Base-by-base conservation (phyloP, 1,284 basidiomycete genomes). In the Anthracocystis walkeri region DNA sequence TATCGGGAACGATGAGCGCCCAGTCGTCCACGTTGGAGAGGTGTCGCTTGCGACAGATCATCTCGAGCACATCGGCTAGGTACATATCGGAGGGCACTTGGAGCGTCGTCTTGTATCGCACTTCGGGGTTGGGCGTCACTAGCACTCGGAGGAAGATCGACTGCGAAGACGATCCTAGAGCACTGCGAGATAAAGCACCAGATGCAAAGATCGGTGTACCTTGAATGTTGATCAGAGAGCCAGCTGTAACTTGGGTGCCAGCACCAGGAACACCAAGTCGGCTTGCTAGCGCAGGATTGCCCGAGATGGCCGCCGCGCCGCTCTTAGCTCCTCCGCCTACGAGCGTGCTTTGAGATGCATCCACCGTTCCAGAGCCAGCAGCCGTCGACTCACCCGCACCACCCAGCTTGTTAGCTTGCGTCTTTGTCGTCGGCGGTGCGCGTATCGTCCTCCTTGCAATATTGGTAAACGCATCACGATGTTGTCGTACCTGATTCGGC, bases 41-140 rank as follows among this genome's bases (percentile, higher is more conserved):
- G 27, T 80, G 74, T 12, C 80, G 69, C 61, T 82, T 81, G 29
- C 77, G 64, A 62, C 84, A 83, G 23, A 83, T 75, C 70, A 77
- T 75, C 77, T 97, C 95, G 41, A 98, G 89, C 0, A 95, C 93
- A 85, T 99, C 95, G 61, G 94, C 93, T 89, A 98, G 92, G 86
- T 97, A 99, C 91, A 94, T 97, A n/a, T 93, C 94, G 16, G 72
- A 73, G 3, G 93, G 80, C 14, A 87, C 85, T 38, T 86, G 78
- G 14, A 87, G 54, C n/a, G 83, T 86, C 31, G 84, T 85, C 69
- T 78, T 83, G 74, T 82, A 80, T 14, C 73, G 71, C 52, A 83
- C 80, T 38, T 80, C 74, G 1, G 62, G 57, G 29, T 81, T 80
- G 1, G 81, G 78, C n/a, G 78, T 82, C 57, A 82, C 68, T 35